A percentile compares a stretch with the other conserved stretches of the same genome.
Conservation (phyloP, 768 basidiomycete species). For the Russula virescens region DNA sequence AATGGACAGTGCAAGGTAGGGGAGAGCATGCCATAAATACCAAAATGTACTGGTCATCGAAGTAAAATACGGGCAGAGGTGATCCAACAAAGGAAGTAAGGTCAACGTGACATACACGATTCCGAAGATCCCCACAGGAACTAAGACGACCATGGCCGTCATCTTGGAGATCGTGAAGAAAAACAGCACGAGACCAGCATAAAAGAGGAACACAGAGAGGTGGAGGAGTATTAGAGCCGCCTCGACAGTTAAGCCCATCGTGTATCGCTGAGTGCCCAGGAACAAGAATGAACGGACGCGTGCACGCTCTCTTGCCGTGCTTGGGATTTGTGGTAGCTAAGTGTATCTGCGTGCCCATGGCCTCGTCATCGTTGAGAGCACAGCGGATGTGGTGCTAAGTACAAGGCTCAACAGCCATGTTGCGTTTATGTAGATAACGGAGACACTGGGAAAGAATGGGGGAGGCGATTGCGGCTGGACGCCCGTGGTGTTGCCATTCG, state of each 20-base stretch:
- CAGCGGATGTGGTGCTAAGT: conserved; percentile 12
- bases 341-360: conserved; percentile 19
- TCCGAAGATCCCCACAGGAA: not conserved
- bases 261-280: conserved; percentile 11
- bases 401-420: conserved; percentile 18
- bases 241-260: conserved; percentile 1
- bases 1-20: not conserved
- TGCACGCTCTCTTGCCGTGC: conserved; percentile 30
- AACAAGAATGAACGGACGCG: conserved; percentile 30
- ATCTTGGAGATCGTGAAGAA: conserved; percentile 3
- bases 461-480: too few relatives aligned
- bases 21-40: conserved; percentile 1
- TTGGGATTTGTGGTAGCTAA: conserved; percentile 27
- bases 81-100: conserved; percentile 11
- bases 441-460: not conserved
- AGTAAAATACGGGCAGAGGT: conserved; percentile 18
- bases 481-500: conserved; percentile 2
- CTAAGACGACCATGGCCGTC: conserved; percentile 1
- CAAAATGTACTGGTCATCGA: conserved; percentile 13
- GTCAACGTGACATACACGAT: conserved; percentile 7
- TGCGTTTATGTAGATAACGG: not conserved
- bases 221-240: conserved; percentile 28
- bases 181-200: conserved; percentile 14
- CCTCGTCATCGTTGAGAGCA: conserved; percentile 13
- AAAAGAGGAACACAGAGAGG: conserved; percentile 21